Percentiles rank a stretch among this genome's conserved stretches.
Evolutionary conservation across 1,284 basidiomycete genomes (phyloP).

Genomic region (Trichosporon asahii): DNA sequence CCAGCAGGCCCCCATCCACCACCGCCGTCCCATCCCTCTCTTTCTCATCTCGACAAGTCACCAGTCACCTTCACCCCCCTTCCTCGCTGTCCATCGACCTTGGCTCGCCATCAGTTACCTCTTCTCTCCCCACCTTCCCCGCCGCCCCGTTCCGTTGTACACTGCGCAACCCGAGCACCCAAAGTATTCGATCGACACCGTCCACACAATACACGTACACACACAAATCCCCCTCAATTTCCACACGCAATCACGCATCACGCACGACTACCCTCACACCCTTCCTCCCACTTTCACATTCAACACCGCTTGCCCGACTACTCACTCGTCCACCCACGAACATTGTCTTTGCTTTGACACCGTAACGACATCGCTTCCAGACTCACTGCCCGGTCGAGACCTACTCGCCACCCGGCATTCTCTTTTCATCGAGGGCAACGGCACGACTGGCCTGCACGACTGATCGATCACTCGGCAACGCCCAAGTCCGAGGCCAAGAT

Average conservation of each 20-base stretch:
- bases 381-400: neutral
- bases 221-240: neutral
- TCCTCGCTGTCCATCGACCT: neutral
- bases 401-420: constrained; percentile 7
- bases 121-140: neutral
- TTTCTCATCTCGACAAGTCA: constrained; percentile 8
- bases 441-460: neutral
- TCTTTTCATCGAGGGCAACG: neutral
- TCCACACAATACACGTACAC: neutral
- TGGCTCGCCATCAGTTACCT: constrained; percentile 3
- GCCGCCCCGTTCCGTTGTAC: neutral
- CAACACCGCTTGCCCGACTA: neutral
- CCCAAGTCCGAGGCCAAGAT: neutral
- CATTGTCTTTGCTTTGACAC: constrained; percentile 6
- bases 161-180: constrained; percentile 3
- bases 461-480: neutral
- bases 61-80: neutral
- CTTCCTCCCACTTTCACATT: neutral
- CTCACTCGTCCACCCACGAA: neutral
- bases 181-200: constrained; percentile 5
- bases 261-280: constrained; percentile 1
- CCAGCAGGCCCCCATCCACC: neutral
- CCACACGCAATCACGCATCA: neutral
- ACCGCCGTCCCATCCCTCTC: constrained; percentile 7
- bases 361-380: constrained; percentile 1